Percentiles rank a stretch among this genome's conserved stretches.
phyloP scores from a whole-genome alignment of 176 grass and related monocot species.

The Cenchrus purpureus region DNA sequence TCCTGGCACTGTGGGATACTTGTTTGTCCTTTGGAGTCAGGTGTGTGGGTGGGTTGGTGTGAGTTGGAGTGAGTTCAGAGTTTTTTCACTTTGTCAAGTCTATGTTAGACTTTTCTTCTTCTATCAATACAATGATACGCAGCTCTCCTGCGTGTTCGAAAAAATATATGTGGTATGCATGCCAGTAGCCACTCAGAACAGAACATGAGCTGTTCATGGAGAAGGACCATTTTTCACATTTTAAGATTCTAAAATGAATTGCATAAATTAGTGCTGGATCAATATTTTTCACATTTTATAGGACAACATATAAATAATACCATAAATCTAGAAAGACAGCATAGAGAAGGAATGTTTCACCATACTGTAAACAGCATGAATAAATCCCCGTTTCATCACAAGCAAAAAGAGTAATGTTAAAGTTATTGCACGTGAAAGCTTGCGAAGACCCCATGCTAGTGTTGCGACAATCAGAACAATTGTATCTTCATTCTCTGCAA shows the following conservation, averaged over 20 bases:
- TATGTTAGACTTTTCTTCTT: too few species aligned
- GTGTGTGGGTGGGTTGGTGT: too few species aligned
- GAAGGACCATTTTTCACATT: not conserved
- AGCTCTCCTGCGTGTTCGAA: too few species aligned
- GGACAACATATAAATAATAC: conserved; percentile 22
- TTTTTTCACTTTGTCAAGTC: too few species aligned
- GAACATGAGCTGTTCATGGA: not conserved
- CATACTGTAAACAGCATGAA: conserved; percentile 98
- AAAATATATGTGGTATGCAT: not conserved
- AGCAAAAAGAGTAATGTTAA: conserved; percentile 93
- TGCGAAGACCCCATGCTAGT: conserved; percentile 90
- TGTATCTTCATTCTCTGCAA: conserved; percentile 87
- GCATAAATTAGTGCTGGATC: not conserved
- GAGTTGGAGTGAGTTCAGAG: too few species aligned
- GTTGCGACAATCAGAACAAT: conserved; percentile 92
- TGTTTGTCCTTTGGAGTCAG: too few species aligned
- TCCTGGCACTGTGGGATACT: too few species aligned
- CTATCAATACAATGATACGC: too few species aligned
- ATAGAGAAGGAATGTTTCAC: conserved; percentile 72
- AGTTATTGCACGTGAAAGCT: conserved; percentile 91
- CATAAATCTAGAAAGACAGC: conserved; percentile 37
- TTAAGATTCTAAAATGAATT: not conserved
- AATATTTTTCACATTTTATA: conserved; percentile 22
- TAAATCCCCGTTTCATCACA: conserved; percentile 93
- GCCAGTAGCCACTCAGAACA: not conserved